Evolutionary conservation across 352 stramenopile species (phyloP).

Genomic region (Phytophthora podocarpi): DNA sequence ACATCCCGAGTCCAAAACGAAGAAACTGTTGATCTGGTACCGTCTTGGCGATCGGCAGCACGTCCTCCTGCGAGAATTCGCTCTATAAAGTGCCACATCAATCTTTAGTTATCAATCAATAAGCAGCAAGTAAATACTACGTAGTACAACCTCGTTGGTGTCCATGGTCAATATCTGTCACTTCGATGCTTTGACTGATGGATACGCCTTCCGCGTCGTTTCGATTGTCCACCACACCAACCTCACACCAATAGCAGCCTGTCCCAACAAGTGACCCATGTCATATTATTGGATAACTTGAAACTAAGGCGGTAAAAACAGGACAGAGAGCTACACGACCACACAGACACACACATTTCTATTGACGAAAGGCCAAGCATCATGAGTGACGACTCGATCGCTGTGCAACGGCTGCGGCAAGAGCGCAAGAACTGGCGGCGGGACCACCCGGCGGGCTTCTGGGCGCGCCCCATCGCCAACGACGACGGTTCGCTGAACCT

Average conservation of each 20-base stretch:
- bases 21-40: no score
- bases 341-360: no score
- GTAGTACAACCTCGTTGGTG: constrained; percentile 58
- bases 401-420: constrained; percentile 89
- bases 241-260: background rate
- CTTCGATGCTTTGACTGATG: background rate
- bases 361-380: background rate
- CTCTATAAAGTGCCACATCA: constrained; percentile 38
- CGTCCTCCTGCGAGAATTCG: constrained; percentile 80
- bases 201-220: constrained; percentile 28
- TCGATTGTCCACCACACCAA: constrained; percentile 6
- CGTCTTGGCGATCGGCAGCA: constrained; percentile 76
- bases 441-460: constrained; percentile 97
- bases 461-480: constrained; percentile 92
- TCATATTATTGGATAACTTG: background rate
- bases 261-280: constrained; percentile 18
- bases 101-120: background rate
- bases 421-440: constrained; percentile 95
- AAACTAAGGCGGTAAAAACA: background rate
- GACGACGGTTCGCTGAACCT: constrained; percentile 97
- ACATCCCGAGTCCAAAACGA: no score
- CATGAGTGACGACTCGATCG: constrained; percentile 91
- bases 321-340: constrained; percentile 12
- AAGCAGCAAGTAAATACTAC: no score
- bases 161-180: constrained; percentile 37